Evolutionary conservation across 2,329 filamentous ascomycete species (phyloP).

Genomic region (Cladophialophora exuberans): DNA sequence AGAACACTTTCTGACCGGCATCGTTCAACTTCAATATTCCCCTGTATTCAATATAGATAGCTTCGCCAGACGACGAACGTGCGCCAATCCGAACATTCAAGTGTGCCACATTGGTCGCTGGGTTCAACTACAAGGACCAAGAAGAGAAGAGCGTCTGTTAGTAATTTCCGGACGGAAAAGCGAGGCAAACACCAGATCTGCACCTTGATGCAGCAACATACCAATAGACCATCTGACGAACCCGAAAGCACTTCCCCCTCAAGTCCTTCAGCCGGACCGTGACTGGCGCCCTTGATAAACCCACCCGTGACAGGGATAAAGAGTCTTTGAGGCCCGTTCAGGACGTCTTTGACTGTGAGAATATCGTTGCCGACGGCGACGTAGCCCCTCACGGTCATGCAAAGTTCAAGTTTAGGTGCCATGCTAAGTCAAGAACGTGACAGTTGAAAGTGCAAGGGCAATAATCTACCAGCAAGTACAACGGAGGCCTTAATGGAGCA

Average conservation of each 20-base stretch:
- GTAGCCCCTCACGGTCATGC: constrained; percentile 2
- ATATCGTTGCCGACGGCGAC: background rate
- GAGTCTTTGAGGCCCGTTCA: background rate
- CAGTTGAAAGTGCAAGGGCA: too few species aligned
- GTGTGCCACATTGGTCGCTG: constrained; percentile 6
- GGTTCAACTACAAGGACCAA: too few species aligned
- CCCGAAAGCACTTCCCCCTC: background rate
- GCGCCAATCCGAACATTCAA: constrained; percentile 18
- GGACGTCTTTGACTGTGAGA: background rate
- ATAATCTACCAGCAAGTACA: too few species aligned
- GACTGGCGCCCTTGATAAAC: background rate
- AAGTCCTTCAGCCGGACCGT: background rate
- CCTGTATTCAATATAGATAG: constrained; percentile 19
- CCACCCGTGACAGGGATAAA: background rate
- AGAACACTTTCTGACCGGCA: constrained; percentile 1
- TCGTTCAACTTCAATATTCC: constrained; percentile 24
- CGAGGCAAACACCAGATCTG: background rate
- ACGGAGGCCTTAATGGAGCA: too few species aligned
- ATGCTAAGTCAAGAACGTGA: too few species aligned
- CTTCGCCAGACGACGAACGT: constrained; percentile 5
- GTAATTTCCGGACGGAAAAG: too few species aligned
- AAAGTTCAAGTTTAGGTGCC: constrained; percentile 1
- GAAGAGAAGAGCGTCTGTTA: background rate
- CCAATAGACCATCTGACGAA: background rate
- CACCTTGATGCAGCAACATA: background rate